Evolutionary conservation across 2,329 filamentous ascomycete species (phyloP).

Genomic region (Chaetoscypha palmicola): DNA sequence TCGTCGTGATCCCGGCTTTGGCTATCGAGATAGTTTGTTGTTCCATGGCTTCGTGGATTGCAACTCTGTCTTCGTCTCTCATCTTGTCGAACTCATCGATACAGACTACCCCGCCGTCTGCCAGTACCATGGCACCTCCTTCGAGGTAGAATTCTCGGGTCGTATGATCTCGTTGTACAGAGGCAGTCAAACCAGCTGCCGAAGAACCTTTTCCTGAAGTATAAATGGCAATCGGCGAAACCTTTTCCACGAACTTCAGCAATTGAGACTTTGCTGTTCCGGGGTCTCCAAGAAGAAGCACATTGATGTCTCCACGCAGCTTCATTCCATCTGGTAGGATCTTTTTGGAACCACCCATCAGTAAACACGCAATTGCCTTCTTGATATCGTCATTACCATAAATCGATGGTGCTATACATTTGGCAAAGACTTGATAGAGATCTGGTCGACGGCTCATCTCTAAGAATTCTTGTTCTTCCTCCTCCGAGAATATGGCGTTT

Average conservation of each 20-base stretch:
- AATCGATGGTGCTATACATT: conserved; percentile 94
- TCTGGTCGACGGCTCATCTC: conserved; percentile 87
- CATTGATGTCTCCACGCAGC: conserved; percentile 95
- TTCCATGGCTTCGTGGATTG: conserved; percentile 99
- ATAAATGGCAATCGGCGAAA: conserved; percentile 94
- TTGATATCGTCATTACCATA: conserved; percentile 97
- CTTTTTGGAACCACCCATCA: conserved; percentile 95
- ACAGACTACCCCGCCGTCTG: conserved; percentile 93
- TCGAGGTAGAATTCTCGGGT: conserved; percentile 97
- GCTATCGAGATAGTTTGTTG: conserved; percentile 99
- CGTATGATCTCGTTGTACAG: conserved; percentile 84
- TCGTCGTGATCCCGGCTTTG: conserved; percentile 97
- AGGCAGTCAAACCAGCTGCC: conserved; percentile 93
- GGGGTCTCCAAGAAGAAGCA: conserved; percentile 90
- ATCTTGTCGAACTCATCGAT: conserved; percentile 99
- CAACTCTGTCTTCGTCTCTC: conserved; percentile 94
- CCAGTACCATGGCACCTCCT: conserved; percentile 96
- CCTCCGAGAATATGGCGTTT: conserved; percentile 76
- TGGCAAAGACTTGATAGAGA: conserved; percentile 83
- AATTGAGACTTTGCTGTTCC: conserved; percentile 98
- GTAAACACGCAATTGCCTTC: conserved; percentile 87
- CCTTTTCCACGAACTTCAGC: conserved; percentile 95
- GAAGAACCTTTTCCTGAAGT: conserved; percentile 98
- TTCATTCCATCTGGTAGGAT: conserved; percentile 97
- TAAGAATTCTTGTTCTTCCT: conserved; percentile 92